Evolutionary conservation across 257 asterid species (phyloP).

Genomic region (Capsicum rhomboideum): DNA sequence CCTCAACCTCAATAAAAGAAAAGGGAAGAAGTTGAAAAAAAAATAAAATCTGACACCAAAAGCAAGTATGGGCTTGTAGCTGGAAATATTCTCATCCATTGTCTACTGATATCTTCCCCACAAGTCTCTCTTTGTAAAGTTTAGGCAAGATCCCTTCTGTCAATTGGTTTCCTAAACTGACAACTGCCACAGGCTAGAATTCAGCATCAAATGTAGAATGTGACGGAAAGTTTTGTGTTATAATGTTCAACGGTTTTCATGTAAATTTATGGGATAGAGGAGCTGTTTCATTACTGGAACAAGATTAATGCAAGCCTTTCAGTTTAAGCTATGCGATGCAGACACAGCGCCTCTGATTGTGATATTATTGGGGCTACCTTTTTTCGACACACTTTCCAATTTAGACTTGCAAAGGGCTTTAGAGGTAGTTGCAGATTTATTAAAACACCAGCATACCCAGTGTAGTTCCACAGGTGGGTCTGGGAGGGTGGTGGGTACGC

Average conservation of each 20-base stretch:
- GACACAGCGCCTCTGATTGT: background rate
- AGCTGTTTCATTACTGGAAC: background rate
- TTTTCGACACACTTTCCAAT: background rate
- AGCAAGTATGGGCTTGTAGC: background rate
- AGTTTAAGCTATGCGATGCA: background rate
- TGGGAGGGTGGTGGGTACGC: background rate
- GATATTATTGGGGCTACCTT: background rate
- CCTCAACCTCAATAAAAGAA: background rate
- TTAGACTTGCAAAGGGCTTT: background rate
- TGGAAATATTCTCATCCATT: background rate
- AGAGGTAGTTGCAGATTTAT: background rate
- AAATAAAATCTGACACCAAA: background rate
- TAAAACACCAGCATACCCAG: background rate
- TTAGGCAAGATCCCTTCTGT: background rate
- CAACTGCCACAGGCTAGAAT: background rate
- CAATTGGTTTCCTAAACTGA: background rate
- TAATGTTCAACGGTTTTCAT: background rate
- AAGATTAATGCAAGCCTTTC: background rate
- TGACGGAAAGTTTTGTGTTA: background rate
- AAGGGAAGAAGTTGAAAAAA: background rate
- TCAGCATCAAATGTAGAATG: background rate
- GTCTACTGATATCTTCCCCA: background rate
- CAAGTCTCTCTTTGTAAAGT: background rate
- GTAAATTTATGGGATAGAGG: background rate
- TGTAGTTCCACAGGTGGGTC: background rate